Evolutionary conservation across 2,329 filamentous ascomycete species (phyloP).

Genomic region (Colletotrichum godetiae): DNA sequence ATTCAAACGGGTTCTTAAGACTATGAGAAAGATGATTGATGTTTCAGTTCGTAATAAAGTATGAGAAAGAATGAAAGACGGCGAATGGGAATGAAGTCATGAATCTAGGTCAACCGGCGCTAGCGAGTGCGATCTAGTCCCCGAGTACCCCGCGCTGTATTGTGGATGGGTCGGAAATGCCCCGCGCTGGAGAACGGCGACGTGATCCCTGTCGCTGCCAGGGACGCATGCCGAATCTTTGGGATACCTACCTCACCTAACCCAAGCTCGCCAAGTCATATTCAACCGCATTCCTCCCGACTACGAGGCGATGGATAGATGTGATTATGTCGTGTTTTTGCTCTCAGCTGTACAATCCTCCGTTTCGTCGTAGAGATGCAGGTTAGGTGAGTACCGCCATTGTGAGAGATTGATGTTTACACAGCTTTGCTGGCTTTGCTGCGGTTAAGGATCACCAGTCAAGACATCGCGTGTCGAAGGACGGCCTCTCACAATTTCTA

Average conservation of each 20-base stretch:
- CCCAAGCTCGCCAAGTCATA: not conserved
- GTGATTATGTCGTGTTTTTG: not conserved
- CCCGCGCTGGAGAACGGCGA: conserved; percentile 21
- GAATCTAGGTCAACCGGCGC: not conserved
- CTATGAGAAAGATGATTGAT: not conserved
- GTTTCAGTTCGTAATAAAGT: not conserved
- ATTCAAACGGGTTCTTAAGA: not conserved
- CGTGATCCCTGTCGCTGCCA: conserved; percentile 11
- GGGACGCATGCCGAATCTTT: not conserved
- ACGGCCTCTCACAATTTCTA: not conserved
- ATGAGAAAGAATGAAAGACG: not conserved
- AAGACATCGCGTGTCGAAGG: not conserved
- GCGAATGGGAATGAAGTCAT: conserved; percentile 14
- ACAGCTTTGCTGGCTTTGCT: not conserved
- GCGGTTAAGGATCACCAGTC: not conserved
- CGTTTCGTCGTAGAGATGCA: not conserved
- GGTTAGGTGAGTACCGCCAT: not conserved
- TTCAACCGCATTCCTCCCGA: not conserved
- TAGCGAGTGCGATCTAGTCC: not conserved
- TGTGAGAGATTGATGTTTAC: not conserved
- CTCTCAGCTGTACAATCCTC: not conserved
- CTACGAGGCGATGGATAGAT: not conserved
- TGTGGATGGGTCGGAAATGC: not conserved
- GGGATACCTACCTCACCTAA: not conserved
- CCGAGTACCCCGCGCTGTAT: conserved; percentile 20